Evolutionary conservation across 768 basidiomycete genomes (phyloP).

Genomic region (Hericium coralloides): DNA sequence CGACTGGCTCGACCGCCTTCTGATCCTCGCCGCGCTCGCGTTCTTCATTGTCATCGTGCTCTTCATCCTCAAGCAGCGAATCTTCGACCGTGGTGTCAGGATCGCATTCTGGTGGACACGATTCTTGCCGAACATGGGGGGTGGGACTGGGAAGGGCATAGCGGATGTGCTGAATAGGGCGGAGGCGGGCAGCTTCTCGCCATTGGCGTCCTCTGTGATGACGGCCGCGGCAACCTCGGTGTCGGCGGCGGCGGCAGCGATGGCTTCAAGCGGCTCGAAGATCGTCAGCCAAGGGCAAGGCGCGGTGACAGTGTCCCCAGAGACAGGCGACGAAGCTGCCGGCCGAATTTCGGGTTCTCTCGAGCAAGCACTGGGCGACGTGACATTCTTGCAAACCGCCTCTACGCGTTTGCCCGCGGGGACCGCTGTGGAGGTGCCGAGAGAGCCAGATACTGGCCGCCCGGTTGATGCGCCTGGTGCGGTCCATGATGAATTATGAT

Average conservation of each 20-base stretch:
- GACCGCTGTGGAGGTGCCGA: no score
- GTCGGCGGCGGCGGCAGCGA: not conserved
- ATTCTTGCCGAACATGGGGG: slow-evolving; percentile 40
- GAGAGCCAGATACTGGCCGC: no score
- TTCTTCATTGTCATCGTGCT: slow-evolving; percentile 82
- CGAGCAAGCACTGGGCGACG: not conserved
- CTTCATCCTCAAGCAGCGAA: slow-evolving; percentile 82
- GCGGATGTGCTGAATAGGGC: not conserved
- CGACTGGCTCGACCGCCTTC: slow-evolving; percentile 85
- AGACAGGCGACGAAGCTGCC: not conserved
- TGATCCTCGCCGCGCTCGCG: slow-evolving; percentile 69
- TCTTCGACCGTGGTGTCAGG: slow-evolving; percentile 70
- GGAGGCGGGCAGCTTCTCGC: not conserved
- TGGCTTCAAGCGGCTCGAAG: not conserved
- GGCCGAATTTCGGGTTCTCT: not conserved
- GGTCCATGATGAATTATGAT: no score
- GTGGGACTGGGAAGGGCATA: not conserved
- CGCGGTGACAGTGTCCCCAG: not conserved
- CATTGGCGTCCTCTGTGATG: not conserved
- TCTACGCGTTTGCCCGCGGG: not conserved
- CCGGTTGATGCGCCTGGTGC: no score
- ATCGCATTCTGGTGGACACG: slow-evolving; percentile 87
- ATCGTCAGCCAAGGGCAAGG: not conserved
- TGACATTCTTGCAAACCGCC: not conserved
- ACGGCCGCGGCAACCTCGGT: not conserved